Conservation (phyloP, 2,329 filamentous ascomycete genomes). For the Alternaria sp. region DNA sequence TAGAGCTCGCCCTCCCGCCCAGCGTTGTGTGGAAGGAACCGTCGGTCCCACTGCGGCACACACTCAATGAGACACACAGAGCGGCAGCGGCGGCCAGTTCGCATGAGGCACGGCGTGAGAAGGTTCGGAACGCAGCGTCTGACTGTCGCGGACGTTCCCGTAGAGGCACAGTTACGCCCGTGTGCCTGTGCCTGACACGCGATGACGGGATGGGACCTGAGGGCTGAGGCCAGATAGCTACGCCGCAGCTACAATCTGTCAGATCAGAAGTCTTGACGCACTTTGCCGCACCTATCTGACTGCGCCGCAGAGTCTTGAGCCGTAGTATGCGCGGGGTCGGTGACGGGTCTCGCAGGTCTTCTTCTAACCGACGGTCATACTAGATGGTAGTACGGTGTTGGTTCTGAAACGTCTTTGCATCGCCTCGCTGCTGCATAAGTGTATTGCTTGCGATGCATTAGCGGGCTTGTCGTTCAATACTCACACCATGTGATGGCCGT, state of each 20-base stretch:
- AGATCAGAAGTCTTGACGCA: not conserved
- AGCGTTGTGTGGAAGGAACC: not conserved
- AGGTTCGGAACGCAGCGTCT: slow-evolving; percentile 2
- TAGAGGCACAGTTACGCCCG: not conserved
- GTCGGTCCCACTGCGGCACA: not conserved
- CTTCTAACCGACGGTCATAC: not conserved
- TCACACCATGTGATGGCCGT: not conserved
- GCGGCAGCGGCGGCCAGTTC: slow-evolving; percentile 4
- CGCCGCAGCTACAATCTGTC: not conserved
- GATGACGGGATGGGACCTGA: not conserved
- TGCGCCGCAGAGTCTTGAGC: not conserved
- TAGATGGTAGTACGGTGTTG: not conserved
- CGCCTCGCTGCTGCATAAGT: not conserved
- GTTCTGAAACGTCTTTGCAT: not conserved
- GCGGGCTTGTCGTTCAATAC: not conserved
- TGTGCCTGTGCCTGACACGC: not conserved
- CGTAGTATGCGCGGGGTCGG: not conserved
- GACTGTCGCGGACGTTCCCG: slow-evolving; percentile 9
- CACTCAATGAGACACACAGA: not conserved
- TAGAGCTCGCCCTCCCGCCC: not conserved
- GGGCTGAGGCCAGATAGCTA: not conserved
- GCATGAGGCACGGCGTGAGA: slow-evolving; percentile 9
- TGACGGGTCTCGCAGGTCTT: not conserved
- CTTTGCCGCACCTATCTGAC: not conserved
- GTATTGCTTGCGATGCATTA: not conserved